Base-by-base conservation (phyloP, 352 stramenopile genomes). In the Globisporangium middletonii region DNA sequence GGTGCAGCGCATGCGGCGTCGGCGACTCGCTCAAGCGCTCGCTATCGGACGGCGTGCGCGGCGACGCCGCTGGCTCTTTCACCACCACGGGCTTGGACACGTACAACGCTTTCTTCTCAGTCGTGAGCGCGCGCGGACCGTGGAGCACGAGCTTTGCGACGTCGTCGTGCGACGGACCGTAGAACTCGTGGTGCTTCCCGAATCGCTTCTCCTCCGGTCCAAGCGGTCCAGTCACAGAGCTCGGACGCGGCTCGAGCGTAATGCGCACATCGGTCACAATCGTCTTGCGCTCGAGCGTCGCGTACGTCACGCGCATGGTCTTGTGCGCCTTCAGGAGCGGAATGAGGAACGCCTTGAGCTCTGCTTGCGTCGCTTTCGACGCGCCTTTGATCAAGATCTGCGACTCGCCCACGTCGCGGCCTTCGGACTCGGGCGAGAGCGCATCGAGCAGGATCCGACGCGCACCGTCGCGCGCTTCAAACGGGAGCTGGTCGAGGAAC, bases 231-330 rank as follows among this genome's bases (percentile, higher is more conserved):
- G 82, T 75, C 35, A 84, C 84, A 2, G 83, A 84, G 46, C 73
- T 67, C 6, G 77, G 69, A n/a, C 83, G 81, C 42, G 72, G 75
- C 63, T 94, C 79, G n/a, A 94, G 68, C 54, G 74, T 85, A n/a
- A 94, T 69, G 9, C 83, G 79, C 35, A 92, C 72, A 27, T 94
- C 83, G 1, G 83, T 89, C 19, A 88, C 81, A 0, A 94, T 61
- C 15, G 83, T 90, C 48, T 77, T 79, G 28, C 83, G 80, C 67
- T 88, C 67, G 67, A 89, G 68, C 4, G 75, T 87, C 28, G 74
- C 69, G 56, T 86, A 93, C 48, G 75, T 79, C 15, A 93, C 72
- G 27, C 83, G 71, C 46, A 90, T 63, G 35, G 74, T 73, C 41
- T 82, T 80, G 44, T 89, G 72, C 9, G 80, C 73, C 65, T 91